These are phyloP conservation scores for Zygoascus tannicola DNA, from an alignment of 805 yeast species.

Conservation along the genomic window DNA sequence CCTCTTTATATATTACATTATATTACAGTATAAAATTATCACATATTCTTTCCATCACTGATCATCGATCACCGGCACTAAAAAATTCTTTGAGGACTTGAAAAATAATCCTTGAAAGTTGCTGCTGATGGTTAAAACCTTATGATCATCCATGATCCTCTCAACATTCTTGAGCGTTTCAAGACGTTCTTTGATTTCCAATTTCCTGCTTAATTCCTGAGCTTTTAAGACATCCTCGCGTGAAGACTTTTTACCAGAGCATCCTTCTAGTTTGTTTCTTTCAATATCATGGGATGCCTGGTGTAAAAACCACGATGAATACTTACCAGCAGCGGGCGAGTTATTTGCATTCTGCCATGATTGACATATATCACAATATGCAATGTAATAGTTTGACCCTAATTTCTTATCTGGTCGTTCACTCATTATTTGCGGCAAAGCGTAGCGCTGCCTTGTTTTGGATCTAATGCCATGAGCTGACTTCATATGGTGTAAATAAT, in stretches of 20 bases:
- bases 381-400: slow-evolving; percentile 12
- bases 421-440: slow-evolving; percentile 14
- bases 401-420: slow-evolving; percentile 14
- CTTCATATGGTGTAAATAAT: slow-evolving; percentile 19
- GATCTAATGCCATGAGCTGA: slow-evolving; percentile 18
- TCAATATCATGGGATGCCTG: slow-evolving; percentile 17
- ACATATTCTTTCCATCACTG: neutral
- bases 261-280: slow-evolving; percentile 13
- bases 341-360: slow-evolving; percentile 17
- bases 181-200: slow-evolving; percentile 5
- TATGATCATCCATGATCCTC: slow-evolving; percentile 10
- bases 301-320: slow-evolving; percentile 18
- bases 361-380: slow-evolving; percentile 17
- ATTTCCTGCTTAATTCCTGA: slow-evolving; percentile 3
- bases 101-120: slow-evolving; percentile 6
- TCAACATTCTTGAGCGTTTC: slow-evolving; percentile 7
- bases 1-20: neutral
- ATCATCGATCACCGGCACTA: neutral
- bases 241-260: slow-evolving; percentile 15
- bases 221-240: slow-evolving; percentile 10
- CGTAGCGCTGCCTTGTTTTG: slow-evolving; percentile 15
- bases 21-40: neutral
- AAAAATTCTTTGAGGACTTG: slow-evolving; percentile 6
- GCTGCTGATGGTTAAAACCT: slow-evolving; percentile 2
- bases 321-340: slow-evolving; percentile 12